These are phyloP conservation scores for Boletus insuetus DNA, from an alignment of 768 basidiomycete species.

Conservation along the genomic window DNA sequence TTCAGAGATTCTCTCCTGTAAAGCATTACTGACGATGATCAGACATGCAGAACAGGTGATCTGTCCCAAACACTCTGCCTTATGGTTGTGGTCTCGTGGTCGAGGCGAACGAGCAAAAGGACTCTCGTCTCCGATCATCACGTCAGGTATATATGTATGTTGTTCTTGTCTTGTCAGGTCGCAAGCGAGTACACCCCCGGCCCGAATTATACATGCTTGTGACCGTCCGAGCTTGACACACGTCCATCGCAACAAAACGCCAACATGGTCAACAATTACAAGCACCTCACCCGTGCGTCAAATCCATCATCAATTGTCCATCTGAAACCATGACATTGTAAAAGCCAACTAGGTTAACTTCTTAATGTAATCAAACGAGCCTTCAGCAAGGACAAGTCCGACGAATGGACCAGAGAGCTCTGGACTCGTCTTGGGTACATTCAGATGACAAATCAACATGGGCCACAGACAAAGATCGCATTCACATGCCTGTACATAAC, in stretches of 20 bases:
- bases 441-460: constrained; percentile 56
- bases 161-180: background rate
- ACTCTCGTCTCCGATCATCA: no score
- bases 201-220: background rate
- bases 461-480: constrained; percentile 40
- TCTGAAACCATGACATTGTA: background rate
- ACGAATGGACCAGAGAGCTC: constrained; percentile 49
- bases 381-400: constrained; percentile 47
- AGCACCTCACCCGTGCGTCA: background rate
- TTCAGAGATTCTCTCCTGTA: no score
- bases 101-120: no score
- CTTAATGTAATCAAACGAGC: constrained; percentile 55
- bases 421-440: constrained; percentile 52
- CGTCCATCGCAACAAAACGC: background rate
- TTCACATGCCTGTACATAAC: constrained; percentile 56
- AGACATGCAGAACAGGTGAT: no score
- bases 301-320: background rate
- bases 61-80: no score
- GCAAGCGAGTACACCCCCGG: background rate
- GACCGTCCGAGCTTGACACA: background rate
- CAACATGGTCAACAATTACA: background rate
- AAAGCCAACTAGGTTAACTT: constrained; percentile 43
- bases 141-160: no score
- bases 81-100: no score
- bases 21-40: no score